A percentile compares a stretch with the other conserved stretches of the same genome.
Conservation (phyloP, 2,329 filamentous ascomycete species). For the Xylariaceae sp. region DNA sequence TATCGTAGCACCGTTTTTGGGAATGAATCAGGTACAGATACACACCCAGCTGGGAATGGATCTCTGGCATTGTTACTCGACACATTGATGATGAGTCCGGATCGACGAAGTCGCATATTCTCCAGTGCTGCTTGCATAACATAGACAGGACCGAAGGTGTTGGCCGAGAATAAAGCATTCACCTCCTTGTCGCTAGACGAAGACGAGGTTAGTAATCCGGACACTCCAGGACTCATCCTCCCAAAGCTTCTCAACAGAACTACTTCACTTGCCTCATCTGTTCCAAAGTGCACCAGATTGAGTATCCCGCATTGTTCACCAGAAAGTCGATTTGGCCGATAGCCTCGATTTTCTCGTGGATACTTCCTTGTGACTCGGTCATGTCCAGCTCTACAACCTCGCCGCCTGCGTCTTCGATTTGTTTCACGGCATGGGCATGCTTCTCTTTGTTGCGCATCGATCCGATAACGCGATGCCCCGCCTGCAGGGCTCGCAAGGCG, state of each 20-base stretch:
- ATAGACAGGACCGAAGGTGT: slow-evolving; percentile 29
- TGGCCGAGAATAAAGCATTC: slow-evolving; percentile 24
- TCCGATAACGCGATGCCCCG: slow-evolving; percentile 31
- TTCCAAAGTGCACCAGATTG: slow-evolving; percentile 21
- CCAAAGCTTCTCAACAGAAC: neutral
- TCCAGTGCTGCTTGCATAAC: slow-evolving; percentile 27
- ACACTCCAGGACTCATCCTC: too few species aligned
- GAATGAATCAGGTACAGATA: neutral
- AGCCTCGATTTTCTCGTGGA: slow-evolving; percentile 23
- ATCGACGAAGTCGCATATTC: slow-evolving; percentile 23
- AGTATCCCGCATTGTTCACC: slow-evolving; percentile 29
- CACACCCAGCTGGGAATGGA: slow-evolving; percentile 17
- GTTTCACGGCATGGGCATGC: slow-evolving; percentile 19
- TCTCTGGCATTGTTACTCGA: slow-evolving; percentile 25
- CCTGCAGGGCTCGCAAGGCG: slow-evolving; percentile 26
- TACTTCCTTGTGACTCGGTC: slow-evolving; percentile 26
- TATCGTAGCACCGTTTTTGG: neutral
- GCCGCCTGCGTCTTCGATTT: slow-evolving; percentile 28
- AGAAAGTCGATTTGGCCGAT: slow-evolving; percentile 28
- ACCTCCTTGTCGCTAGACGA: slow-evolving; percentile 23
- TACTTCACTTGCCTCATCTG: slow-evolving; percentile 20
- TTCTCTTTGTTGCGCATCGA: slow-evolving; percentile 28
- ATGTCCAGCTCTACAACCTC: slow-evolving; percentile 29
- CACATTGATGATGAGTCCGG: slow-evolving; percentile 28
- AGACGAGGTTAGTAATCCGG: neutral